Base-by-base conservation (phyloP, 1,284 basidiomycete species). In the Dichomitus squalens region DNA sequence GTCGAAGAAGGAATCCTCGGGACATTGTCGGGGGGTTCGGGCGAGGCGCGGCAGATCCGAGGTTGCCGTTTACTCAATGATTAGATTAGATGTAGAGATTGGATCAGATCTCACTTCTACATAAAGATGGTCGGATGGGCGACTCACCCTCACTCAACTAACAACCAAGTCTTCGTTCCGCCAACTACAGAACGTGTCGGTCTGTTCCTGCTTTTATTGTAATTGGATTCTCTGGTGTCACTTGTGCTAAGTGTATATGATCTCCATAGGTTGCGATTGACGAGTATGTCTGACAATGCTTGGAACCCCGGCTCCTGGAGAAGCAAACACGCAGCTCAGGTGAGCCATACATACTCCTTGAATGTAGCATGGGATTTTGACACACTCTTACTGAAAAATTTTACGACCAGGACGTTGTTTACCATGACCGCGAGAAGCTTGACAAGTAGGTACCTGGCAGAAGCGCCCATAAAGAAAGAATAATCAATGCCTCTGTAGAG, bases 311-410 rank as follows among this genome's bases (percentile, higher is more conserved):
- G 73, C 27, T 83, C 82, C 0, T 86, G 84, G 91, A 84, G 83
- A 68, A 72, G 75, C 27, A 88, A 87, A 69, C 81, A 83, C 1
- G 79, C 90, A 40, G 86, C 88, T 11, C 90, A 93, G 53, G 68
- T 66, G 52, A 55, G 63, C 59, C 35, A 50, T 41, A n/a, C 11
- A 16, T 7, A 4, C 3, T 8, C 14, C 2, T 11, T 20, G n/a
- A n/a, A n/a, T n/a, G n/a, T n/a, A n/a, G n/a, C n/a, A n/a, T n/a
- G n/a, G n/a, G n/a, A n/a, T n/a, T n/a, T n/a, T n/a, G n/a, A n/a
- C n/a, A n/a, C n/a, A n/a, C n/a, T n/a, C n/a, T n/a, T n/a, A n/a
- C n/a, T n/a, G n/a, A n/a, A n/a, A n/a, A n/a, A n/a, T n/a, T n/a
- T n/a, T n/a, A n/a, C n/a, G n/a, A n/a, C n/a, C 44, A 85, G 84